A percentile compares a stretch with the other conserved stretches of the same genome.
Conservation (phyloP, 208 protist species). For the Herpetomonas samuelpessoai region DNA sequence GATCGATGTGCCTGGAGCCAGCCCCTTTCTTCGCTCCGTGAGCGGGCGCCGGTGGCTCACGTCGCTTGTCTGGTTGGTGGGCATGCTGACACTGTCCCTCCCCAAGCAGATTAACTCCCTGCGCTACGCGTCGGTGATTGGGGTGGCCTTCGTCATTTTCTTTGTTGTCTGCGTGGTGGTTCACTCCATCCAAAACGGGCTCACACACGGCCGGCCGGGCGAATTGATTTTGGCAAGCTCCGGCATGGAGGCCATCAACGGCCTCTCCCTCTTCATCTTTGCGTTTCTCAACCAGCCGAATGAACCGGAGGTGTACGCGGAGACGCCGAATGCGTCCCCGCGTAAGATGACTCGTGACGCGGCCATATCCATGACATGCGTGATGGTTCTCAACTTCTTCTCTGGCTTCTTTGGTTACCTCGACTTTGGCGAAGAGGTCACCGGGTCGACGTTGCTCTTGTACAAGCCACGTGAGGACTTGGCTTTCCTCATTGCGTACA, state of each 20-base stretch:
- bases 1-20: slow-evolving; percentile 29
- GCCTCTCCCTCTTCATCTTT: slow-evolving; percentile 74
- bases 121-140: slow-evolving; percentile 71
- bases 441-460: slow-evolving; percentile 53
- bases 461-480: slow-evolving; percentile 47
- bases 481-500: slow-evolving; percentile 52
- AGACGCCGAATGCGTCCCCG: slow-evolving; percentile 52
- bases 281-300: slow-evolving; percentile 82
- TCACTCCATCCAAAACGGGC: slow-evolving; percentile 46
- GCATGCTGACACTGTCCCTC: slow-evolving; percentile 73
- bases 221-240: slow-evolving; percentile 36
- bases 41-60: slow-evolving; percentile 46
- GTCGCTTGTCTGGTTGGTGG: slow-evolving; percentile 46
- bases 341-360: slow-evolving; percentile 45
- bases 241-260: slow-evolving; percentile 48
- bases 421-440: slow-evolving; percentile 58
- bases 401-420: slow-evolving; percentile 76
- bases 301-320: slow-evolving; percentile 69
- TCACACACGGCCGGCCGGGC: slow-evolving; percentile 23
- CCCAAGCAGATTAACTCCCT: slow-evolving; percentile 89
- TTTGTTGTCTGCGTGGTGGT: slow-evolving; percentile 77
- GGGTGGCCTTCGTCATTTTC: slow-evolving; percentile 68
- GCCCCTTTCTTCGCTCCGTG: slow-evolving; percentile 35
- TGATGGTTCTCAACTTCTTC: slow-evolving; percentile 56
- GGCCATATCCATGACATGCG: slow-evolving; percentile 50